A percentile compares a stretch with the other conserved stretches of the same genome.
These are phyloP conservation scores for Nepenthes gracilis DNA, from an alignment of 148 eudicot genomes.

Conservation along the genomic window DNA sequence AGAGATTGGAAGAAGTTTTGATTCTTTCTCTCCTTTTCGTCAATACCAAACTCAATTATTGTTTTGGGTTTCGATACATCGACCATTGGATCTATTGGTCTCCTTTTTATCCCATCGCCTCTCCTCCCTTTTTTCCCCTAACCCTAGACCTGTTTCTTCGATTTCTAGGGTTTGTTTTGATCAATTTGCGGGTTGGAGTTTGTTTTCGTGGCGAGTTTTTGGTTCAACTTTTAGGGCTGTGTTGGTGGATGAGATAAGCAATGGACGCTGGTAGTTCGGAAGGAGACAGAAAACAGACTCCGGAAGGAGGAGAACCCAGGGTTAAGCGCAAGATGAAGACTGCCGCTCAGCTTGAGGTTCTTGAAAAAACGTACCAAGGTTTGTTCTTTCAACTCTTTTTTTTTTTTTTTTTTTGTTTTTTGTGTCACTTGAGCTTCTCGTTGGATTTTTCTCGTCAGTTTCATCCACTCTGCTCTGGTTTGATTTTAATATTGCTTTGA, in stretches of 20 bases:
- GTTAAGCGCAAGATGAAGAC: constrained; percentile 88
- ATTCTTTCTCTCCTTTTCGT: too few relatives aligned
- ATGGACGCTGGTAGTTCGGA: constrained; percentile 24
- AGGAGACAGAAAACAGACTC: constrained; percentile 28
- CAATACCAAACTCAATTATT: not conserved
- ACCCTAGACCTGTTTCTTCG: constrained; percentile 16
- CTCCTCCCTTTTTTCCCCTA: constrained; percentile 1
- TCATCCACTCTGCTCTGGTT: constrained; percentile 5
- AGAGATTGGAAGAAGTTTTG: too few relatives aligned
- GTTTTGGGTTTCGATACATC: constrained; percentile 1
- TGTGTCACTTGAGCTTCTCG: constrained; percentile 3
- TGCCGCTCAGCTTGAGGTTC: constrained; percentile 67
- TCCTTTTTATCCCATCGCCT: not conserved
- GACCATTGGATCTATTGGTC: not conserved
- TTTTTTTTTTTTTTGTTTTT: constrained; percentile 6
- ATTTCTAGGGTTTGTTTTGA: constrained; percentile 5
- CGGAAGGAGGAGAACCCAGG: constrained; percentile 33
- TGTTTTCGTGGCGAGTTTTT: not conserved
- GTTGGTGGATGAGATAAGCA: constrained; percentile 8
- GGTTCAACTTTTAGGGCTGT: not conserved
- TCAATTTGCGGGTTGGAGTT: constrained; percentile 14
- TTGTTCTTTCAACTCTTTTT: not conserved
- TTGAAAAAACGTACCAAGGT: constrained; percentile 83
- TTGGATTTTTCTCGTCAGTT: constrained; percentile 4
- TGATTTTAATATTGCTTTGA: constrained; percentile 2